A percentile compares a stretch with the other conserved stretches of the same genome.
Evolutionary conservation across 495 filamentous ascomycete species (phyloP).

Genomic region (Eremomyces bilateralis): DNA sequence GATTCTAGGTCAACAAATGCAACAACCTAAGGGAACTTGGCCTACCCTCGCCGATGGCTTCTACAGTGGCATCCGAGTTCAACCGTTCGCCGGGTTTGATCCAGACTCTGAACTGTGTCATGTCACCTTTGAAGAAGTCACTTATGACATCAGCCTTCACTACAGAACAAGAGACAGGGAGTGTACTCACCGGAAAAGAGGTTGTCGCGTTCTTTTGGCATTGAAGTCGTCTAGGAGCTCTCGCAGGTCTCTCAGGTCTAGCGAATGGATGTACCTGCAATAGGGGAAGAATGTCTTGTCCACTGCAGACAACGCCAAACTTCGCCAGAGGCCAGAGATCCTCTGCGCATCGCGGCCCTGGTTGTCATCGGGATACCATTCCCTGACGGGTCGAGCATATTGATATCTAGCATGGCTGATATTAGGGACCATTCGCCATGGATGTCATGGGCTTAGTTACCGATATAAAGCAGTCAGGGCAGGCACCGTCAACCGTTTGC

Average conservation of each 20-base stretch:
- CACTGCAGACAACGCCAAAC: conserved; percentile 43
- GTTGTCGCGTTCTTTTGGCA: no score
- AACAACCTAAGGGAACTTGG: no score
- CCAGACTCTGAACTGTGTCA: no score
- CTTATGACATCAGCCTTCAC: no score
- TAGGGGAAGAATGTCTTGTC: conserved; percentile 45
- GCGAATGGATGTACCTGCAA: conserved; percentile 37
- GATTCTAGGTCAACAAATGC: no score
- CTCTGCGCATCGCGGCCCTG: conserved; percentile 22
- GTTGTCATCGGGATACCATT: conserved; percentile 12
- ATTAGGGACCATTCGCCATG: not conserved
- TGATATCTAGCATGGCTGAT: not conserved
- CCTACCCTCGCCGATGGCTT: no score
- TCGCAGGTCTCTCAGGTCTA: conserved; percentile 38
- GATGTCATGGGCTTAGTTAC: conserved; percentile 20
- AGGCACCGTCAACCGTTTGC: conserved; percentile 29
- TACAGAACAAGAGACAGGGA: no score
- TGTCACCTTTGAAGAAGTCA: conserved; percentile 19
- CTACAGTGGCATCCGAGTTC: no score
- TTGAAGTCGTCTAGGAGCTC: conserved; percentile 34
- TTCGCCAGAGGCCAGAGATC: conserved; percentile 45
- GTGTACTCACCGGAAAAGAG: no score
- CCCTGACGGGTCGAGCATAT: conserved; percentile 9
- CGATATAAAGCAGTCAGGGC: conserved; percentile 43
- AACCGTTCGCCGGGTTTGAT: no score